Evolutionary conservation across 495 filamentous ascomycete genomes (phyloP).

Genomic region (Penicillium soppii): DNA sequence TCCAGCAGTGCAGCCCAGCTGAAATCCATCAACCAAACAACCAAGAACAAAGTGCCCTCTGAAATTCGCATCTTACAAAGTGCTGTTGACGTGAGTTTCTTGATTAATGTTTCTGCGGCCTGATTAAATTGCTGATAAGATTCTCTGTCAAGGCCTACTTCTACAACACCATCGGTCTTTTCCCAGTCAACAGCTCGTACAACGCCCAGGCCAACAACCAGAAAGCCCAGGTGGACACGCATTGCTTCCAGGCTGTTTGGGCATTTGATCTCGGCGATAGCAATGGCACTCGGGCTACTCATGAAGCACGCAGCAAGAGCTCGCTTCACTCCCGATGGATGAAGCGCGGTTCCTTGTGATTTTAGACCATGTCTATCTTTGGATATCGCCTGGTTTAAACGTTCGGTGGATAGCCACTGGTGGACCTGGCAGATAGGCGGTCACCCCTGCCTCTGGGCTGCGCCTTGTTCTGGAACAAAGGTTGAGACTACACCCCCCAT

Average conservation of each 20-base stretch:
- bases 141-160: slow-evolving; percentile 11
- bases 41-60: slow-evolving; percentile 5
- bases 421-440: no score
- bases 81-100: slow-evolving; percentile 2
- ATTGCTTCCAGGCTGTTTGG: slow-evolving; percentile 17
- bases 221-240: slow-evolving; percentile 13
- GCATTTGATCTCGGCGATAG: slow-evolving; percentile 10
- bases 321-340: not conserved
- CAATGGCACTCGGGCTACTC: slow-evolving; percentile 2
- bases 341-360: not conserved
- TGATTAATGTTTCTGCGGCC: not conserved
- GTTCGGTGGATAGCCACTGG: not conserved
- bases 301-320: not conserved
- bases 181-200: slow-evolving; percentile 11
- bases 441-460: no score
- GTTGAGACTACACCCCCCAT: no score
- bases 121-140: not conserved
- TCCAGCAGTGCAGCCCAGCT: slow-evolving; percentile 13
- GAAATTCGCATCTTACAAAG: slow-evolving; percentile 10
- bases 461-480: no score
- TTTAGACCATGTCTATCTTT: not conserved
- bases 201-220: slow-evolving; percentile 13
- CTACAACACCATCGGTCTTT: slow-evolving; percentile 15
- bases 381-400: not conserved
- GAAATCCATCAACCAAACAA: slow-evolving; percentile 10